These are phyloP conservation scores for Babjeviella inositovora DNA, from an alignment of 805 yeast species.

Conservation along the genomic window DNA sequence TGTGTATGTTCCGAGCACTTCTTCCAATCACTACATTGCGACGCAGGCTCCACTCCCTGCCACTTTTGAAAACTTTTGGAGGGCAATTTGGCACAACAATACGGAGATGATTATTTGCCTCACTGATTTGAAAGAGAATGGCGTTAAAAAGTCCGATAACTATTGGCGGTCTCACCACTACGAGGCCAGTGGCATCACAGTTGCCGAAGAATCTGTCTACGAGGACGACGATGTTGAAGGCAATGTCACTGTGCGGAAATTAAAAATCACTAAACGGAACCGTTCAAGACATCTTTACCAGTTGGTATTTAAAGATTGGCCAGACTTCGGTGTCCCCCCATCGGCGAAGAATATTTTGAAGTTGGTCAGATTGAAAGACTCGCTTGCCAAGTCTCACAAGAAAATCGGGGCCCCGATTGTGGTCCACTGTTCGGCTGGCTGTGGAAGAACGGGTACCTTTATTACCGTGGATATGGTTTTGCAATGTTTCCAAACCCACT, in stretches of 20 bases:
- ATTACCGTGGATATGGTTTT: constrained; percentile 25
- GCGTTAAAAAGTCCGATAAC: constrained; percentile 6
- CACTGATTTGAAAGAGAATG: constrained; percentile 9
- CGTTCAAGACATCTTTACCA: constrained; percentile 15
- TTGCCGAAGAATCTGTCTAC: constrained; percentile 1
- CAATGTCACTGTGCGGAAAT: constrained; percentile 1
- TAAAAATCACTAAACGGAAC: not conserved
- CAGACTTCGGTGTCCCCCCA: constrained; percentile 26
- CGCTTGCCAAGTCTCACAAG: constrained; percentile 3
- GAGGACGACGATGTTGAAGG: constrained; percentile 5
- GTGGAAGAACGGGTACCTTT: constrained; percentile 40
- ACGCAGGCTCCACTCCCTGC: constrained; percentile 25
- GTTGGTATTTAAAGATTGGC: constrained; percentile 25
- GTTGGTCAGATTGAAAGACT: constrained; percentile 15
- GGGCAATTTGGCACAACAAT: constrained; percentile 14
- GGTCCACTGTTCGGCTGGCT: constrained; percentile 46
- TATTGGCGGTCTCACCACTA: constrained; percentile 6
- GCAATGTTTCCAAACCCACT: constrained; percentile 8
- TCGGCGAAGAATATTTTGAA: constrained; percentile 12
- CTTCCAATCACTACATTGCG: constrained; percentile 17
- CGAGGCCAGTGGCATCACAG: constrained; percentile 2
- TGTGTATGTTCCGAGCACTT: constrained; percentile 12
- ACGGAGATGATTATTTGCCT: constrained; percentile 18
- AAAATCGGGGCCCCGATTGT: constrained; percentile 7
- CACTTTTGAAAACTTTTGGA: constrained; percentile 27